phyloP scores from a whole-genome alignment of 2,329 filamentous ascomycete species.

The Ramularia endophylla region DNA sequence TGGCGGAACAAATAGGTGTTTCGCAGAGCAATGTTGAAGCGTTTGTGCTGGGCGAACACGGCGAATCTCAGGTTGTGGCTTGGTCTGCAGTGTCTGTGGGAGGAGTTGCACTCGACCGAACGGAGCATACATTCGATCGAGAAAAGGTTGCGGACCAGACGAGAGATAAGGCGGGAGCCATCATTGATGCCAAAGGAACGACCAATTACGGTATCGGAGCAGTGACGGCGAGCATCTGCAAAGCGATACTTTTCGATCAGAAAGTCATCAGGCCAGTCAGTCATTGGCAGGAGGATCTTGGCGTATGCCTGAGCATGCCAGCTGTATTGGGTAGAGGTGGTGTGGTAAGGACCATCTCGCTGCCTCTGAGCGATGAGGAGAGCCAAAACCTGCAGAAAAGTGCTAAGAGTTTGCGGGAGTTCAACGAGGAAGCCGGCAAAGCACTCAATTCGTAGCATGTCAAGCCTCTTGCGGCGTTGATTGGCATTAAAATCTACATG shows the following conservation, averaged over 20 bases:
- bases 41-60: slow-evolving; percentile 47
- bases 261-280: slow-evolving; percentile 44
- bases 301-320: slow-evolving; percentile 47
- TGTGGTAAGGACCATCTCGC: slow-evolving; percentile 36
- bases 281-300: slow-evolving; percentile 43
- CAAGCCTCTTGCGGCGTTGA: too few relatives aligned
- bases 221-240: slow-evolving; percentile 44
- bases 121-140: slow-evolving; percentile 27
- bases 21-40: slow-evolving; percentile 37
- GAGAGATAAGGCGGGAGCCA: slow-evolving; percentile 42
- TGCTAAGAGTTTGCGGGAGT: slow-evolving; percentile 31
- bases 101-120: slow-evolving; percentile 36
- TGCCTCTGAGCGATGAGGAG: slow-evolving; percentile 33
- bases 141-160: slow-evolving; percentile 40
- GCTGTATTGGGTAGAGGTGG: slow-evolving; percentile 45
- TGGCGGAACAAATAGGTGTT: slow-evolving; percentile 36
- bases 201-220: slow-evolving; percentile 48
- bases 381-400: slow-evolving; percentile 29
- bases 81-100: slow-evolving; percentile 42
- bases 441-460: slow-evolving; percentile 16
- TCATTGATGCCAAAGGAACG: slow-evolving; percentile 47
- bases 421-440: slow-evolving; percentile 36
- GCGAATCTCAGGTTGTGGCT: slow-evolving; percentile 44
- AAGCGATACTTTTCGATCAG: slow-evolving; percentile 46
- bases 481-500: too few relatives aligned